phyloP scores from a whole-genome alignment of 2,329 filamentous ascomycete species.

The Coniosporium tulheliwenetii region DNA sequence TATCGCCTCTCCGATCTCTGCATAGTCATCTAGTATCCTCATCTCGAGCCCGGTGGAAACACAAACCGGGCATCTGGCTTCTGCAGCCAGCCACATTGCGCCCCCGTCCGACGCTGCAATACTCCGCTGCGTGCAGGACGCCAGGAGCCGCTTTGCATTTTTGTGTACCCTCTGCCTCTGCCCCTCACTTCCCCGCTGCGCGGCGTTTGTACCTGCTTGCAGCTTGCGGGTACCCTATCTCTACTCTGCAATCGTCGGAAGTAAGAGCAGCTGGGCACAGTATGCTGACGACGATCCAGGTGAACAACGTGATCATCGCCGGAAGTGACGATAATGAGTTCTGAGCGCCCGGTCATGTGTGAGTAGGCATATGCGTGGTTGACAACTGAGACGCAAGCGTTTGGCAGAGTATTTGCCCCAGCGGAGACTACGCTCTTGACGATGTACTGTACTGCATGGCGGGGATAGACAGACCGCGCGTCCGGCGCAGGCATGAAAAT shows the following conservation, averaged over 20 bases:
- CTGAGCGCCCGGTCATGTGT: conserved; percentile 20
- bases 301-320: conserved; percentile 88
- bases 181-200: not conserved
- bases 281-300: conserved; percentile 19
- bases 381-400: too few species aligned
- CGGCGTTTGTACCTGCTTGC: not conserved
- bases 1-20: not conserved
- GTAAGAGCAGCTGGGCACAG: not conserved
- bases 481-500: too few species aligned
- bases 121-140: not conserved
- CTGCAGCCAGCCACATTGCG: too few species aligned
- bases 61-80: not conserved
- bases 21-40: not conserved
- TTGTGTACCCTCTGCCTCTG: not conserved
- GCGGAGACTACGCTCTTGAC: too few species aligned
- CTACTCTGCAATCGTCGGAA: not conserved
- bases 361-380: too few species aligned
- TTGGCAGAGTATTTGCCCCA: too few species aligned
- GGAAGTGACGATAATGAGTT: conserved; percentile 79
- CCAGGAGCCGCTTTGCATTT: not conserved
- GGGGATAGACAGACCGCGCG: too few species aligned
- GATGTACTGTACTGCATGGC: too few species aligned
- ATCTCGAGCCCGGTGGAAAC: not conserved
- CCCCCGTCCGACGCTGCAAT: not conserved
- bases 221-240: not conserved